A percentile compares a stretch with the other conserved stretches of the same genome.
Conservation (phyloP, 495 filamentous ascomycete genomes). For the Staphylotrichum tortipilum region DNA sequence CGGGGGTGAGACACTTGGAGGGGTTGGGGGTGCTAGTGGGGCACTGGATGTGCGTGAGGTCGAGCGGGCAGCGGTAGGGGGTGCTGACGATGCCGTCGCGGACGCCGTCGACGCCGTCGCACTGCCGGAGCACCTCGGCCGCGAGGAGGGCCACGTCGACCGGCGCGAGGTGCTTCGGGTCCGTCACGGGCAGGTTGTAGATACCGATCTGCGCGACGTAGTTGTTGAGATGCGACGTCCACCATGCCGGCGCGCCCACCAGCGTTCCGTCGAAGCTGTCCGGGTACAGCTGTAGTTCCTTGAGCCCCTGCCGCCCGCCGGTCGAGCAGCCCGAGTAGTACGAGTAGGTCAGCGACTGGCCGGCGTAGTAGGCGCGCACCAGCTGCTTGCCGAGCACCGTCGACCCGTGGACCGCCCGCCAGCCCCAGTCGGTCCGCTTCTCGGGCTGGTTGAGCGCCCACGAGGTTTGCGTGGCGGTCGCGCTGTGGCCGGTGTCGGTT, state of each 20-base stretch:
- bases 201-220: conserved; percentile 27
- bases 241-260: conserved; percentile 49
- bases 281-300: conserved; percentile 37
- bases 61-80: conserved; percentile 47
- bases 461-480: conserved; percentile 27
- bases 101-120: conserved; percentile 54
- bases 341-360: conserved; percentile 22
- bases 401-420: conserved; percentile 43
- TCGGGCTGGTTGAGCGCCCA: conserved; percentile 44
- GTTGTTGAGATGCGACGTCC: conserved; percentile 35
- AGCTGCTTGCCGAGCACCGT: conserved; percentile 20
- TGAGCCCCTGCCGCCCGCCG: conserved; percentile 48
- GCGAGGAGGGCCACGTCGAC: conserved; percentile 37
- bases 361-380: conserved; percentile 17
- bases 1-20: conserved; percentile 44
- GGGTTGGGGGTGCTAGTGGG: conserved; percentile 9
- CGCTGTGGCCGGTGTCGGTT: conserved; percentile 50
- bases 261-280: conserved; percentile 57
- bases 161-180: conserved; percentile 41
- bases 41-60: conserved; percentile 48
- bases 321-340: conserved; percentile 51
- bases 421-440: conserved; percentile 36
- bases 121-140: conserved; percentile 51
- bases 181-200: conserved; percentile 29
- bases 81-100: conserved; percentile 54